These are phyloP conservation scores for Hansfordia pulvinata DNA, from an alignment of 2,329 filamentous ascomycete genomes.

Conservation along the genomic window DNA sequence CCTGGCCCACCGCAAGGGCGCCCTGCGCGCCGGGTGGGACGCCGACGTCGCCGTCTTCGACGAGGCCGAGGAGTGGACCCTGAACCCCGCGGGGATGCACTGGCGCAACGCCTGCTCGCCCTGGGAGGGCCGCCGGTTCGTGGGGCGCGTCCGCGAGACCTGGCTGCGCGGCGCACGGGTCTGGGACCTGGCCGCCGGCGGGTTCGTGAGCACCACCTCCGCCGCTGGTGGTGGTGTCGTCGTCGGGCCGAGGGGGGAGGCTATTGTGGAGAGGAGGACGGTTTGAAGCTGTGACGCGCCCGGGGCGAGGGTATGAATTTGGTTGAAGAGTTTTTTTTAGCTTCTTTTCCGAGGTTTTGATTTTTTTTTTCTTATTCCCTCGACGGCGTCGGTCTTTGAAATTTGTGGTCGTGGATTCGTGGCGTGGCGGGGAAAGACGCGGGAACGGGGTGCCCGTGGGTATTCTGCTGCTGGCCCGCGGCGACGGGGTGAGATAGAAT, in stretches of 20 bases:
- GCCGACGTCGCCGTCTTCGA: slow-evolving; percentile 90
- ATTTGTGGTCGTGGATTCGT: too few species aligned
- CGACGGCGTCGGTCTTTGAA: too few species aligned
- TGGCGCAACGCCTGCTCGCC: slow-evolving; percentile 90
- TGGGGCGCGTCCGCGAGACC: slow-evolving; percentile 70
- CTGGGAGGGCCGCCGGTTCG: slow-evolving; percentile 70
- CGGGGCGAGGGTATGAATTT: too few species aligned
- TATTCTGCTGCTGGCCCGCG: too few species aligned
- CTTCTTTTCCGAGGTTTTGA: too few species aligned
- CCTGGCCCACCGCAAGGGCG: slow-evolving; percentile 68
- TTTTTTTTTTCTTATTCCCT: too few species aligned
- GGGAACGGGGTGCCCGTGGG: too few species aligned
- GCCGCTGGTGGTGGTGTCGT: slow-evolving; percentile 40
- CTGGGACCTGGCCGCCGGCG: slow-evolving; percentile 50
- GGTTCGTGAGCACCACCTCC: slow-evolving; percentile 34
- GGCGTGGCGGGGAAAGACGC: too few species aligned
- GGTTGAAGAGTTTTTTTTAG: too few species aligned
- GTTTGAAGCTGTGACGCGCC: slow-evolving; percentile 15
- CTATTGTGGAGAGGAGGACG: slow-evolving; percentile 46
- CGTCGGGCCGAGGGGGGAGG: slow-evolving; percentile 31
- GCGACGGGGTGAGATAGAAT: too few species aligned
- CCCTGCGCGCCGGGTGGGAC: slow-evolving; percentile 67
- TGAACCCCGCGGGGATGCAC: slow-evolving; percentile 68
- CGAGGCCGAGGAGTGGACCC: slow-evolving; percentile 63
- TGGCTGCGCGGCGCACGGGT: slow-evolving; percentile 69